Evolutionary conservation across 2,329 filamentous ascomycete genomes (phyloP).

Genomic region (Metarhizium sp.): DNA sequence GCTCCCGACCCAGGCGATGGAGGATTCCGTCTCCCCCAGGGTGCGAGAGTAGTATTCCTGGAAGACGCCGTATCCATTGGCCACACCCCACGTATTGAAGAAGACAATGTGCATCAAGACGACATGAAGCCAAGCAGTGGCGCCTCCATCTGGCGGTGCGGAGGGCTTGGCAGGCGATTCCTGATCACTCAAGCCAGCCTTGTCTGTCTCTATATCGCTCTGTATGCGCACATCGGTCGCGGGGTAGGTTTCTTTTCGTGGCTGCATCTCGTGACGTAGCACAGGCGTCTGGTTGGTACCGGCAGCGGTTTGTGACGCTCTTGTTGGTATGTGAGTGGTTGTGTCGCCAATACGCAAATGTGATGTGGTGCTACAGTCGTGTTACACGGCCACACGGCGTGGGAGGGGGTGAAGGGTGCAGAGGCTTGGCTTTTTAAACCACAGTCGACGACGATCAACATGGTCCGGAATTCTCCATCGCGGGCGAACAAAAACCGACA

Average conservation of each 20-base stretch:
- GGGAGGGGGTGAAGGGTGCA: background rate
- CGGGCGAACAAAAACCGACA: background rate
- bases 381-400: background rate
- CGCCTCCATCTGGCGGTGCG: constrained; percentile 23
- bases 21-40: constrained; percentile 30
- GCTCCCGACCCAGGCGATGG: constrained; percentile 31
- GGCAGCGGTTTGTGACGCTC: background rate
- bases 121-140: constrained; percentile 28
- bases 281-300: background rate
- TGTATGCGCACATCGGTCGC: background rate
- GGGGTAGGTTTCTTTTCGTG: background rate
- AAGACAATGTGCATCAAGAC: constrained; percentile 26
- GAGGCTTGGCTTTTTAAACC: background rate
- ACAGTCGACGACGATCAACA: background rate
- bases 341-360: background rate
- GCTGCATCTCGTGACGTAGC: background rate
- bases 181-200: background rate
- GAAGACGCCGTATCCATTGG: constrained; percentile 31
- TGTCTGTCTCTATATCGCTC: background rate
- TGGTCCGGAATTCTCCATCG: background rate
- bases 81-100: constrained; percentile 22
- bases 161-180: background rate
- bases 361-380: background rate
- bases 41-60: constrained; percentile 40
- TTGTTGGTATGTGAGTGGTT: background rate